These are phyloP conservation scores for Populus tremula DNA, from an alignment of 345 rosid genomes.

Conservation along the genomic window DNA sequence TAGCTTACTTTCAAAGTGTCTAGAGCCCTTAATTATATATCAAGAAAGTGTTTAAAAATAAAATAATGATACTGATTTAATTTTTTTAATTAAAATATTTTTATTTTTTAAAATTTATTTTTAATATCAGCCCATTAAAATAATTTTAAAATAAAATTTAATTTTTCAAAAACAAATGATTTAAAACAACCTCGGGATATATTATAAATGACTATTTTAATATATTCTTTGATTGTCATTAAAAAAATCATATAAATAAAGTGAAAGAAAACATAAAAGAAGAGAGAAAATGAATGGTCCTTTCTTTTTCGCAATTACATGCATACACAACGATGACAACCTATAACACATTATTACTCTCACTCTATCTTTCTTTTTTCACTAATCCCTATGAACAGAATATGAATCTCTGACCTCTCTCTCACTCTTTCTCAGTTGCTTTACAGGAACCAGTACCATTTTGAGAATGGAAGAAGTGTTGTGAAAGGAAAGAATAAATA, in stretches of 20 bases:
- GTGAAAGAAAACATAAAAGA: slow-evolving; percentile 17
- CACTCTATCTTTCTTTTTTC: slow-evolving; percentile 38
- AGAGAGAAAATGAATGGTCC: slow-evolving; percentile 18
- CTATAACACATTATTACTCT: slow-evolving; percentile 39
- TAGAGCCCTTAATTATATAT: too few relatives aligned
- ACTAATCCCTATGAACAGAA: slow-evolving; percentile 46
- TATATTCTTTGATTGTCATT: too few relatives aligned
- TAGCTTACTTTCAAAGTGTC: too few relatives aligned
- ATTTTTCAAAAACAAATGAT: too few relatives aligned
- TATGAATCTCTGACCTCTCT: slow-evolving; percentile 18
- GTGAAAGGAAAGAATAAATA: neutral
- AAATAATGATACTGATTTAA: too few relatives aligned
- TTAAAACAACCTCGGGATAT: too few relatives aligned
- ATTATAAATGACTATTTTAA: too few relatives aligned
- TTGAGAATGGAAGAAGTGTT: neutral
- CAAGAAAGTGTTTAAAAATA: too few relatives aligned
- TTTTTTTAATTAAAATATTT: too few relatives aligned
- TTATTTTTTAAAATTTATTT: too few relatives aligned
- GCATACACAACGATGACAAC: slow-evolving; percentile 35
- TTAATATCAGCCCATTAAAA: too few relatives aligned
- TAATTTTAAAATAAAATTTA: too few relatives aligned
- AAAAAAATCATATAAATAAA: neutral
- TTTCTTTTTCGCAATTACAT: slow-evolving; percentile 14
- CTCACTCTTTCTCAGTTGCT: neutral
- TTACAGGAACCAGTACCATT: neutral